Evolutionary conservation across 495 filamentous ascomycete species (phyloP), one percentile per base, ranked within the genome.

Genomic region (Penicillium silybi): DNA sequence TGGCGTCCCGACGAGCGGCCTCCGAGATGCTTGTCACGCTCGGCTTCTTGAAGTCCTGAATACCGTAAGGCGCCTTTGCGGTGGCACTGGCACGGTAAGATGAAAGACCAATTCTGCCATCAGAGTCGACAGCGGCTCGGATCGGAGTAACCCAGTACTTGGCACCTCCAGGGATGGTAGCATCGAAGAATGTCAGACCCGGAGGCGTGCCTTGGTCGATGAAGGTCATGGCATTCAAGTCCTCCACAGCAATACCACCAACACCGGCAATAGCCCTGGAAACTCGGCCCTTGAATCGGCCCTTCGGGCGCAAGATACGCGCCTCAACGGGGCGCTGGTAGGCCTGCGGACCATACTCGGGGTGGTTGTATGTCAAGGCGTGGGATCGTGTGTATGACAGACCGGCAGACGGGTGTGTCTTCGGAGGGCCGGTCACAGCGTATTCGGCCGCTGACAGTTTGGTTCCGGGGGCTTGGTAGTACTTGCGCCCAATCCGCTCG

Each of bases 351-450:
- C 93, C 93, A 59, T 85, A 83, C n/a, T 82, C 51, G 0, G 93
- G 86, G 62, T 97, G 91, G 65, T 96, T 95, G 44, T 82, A 75
- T 39, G 88, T 65, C 62, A 85, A 78, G 19, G 84, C 76, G 29
- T 79, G 68, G 15, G 88, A 86, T 48, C 91, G 84, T 25, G 86
- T 75, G 71, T 97, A 97, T 34, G 88, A 87, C 16, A 97, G 71
- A 53, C 93, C 93, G 2, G 85, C 95, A 2, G 91, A 93, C 1
- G 95, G 93, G 69, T 99, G 93, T 8, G 92, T 97, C 47, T 79
- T 79, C 1, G 88, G 89, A 3, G 91, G 87, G 2, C 88, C 86
- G 6, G 62, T 59, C 11, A 71, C 63, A 10, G 80, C 80, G 58
- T 87, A 87, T 23, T 75, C 69, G 10, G 61, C 25, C 6, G 74